Conservation (phyloP, 2,329 filamentous ascomycete genomes). For the Cladophialophora yegresii region DNA sequence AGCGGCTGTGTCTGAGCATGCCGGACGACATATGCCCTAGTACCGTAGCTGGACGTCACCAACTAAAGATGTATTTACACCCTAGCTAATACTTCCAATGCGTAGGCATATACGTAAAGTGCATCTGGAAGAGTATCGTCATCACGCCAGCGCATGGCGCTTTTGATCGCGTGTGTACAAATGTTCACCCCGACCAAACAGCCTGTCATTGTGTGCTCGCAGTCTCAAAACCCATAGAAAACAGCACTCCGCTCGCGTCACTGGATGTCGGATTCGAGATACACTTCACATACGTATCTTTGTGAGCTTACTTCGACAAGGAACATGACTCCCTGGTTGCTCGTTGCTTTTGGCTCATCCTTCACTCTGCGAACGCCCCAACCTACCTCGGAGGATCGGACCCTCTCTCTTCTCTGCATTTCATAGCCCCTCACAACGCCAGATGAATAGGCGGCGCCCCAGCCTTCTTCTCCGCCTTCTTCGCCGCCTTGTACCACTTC, state of each 20-base stretch:
- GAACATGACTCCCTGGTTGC: background rate
- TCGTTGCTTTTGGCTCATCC: background rate
- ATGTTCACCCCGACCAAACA: background rate
- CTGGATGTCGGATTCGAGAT: background rate
- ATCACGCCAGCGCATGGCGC: background rate
- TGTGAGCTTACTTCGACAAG: background rate
- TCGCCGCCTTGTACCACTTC: constrained; percentile 39
- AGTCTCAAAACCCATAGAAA: background rate
- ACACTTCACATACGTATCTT: background rate
- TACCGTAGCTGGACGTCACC: background rate
- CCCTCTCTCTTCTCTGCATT: background rate
- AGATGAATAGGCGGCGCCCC: constrained; percentile 35
- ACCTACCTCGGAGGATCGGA: too few species aligned
- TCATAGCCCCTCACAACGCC: constrained; percentile 24
- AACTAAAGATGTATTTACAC: background rate
- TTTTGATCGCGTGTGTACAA: background rate
- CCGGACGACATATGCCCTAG: background rate
- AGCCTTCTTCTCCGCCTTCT: constrained; percentile 36
- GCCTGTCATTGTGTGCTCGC: background rate
- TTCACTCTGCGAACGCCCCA: too few species aligned
- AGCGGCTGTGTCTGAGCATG: background rate
- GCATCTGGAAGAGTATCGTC: background rate
- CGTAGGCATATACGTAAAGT: background rate
- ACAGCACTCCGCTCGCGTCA: background rate
- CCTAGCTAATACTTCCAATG: background rate